Conservation (phyloP, 768 basidiomycete species). For the Coprinopsis sp. region DNA sequence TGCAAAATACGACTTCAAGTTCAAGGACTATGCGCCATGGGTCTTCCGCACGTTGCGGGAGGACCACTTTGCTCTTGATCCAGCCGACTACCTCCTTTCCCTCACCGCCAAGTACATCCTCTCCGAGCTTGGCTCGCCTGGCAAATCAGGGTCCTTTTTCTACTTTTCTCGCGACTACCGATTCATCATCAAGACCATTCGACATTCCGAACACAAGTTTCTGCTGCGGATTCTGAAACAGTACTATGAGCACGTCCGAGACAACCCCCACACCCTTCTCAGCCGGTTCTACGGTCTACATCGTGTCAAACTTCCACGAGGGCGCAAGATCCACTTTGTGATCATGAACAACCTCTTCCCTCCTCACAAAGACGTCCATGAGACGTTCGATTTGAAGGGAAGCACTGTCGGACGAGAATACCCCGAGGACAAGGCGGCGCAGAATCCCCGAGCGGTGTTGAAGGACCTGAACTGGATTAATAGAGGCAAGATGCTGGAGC, state of each 20-base stretch:
- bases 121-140: slow-evolving; percentile 95
- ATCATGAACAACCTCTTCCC: slow-evolving; percentile 99
- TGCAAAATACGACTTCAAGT: slow-evolving; percentile 98
- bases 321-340: slow-evolving; percentile 96
- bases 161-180: slow-evolving; percentile 98
- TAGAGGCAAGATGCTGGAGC: slow-evolving; percentile 65
- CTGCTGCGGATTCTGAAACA: slow-evolving; percentile 76
- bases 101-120: slow-evolving; percentile 97
- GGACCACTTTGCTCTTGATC: slow-evolving; percentile 91
- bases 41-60: slow-evolving; percentile 95
- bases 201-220: slow-evolving; percentile 91
- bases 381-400: slow-evolving; percentile 96
- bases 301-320: slow-evolving; percentile 91
- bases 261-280: slow-evolving; percentile 89
- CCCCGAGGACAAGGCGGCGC: slow-evolving; percentile 74
- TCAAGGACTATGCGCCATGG: slow-evolving; percentile 99
- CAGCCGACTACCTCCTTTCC: slow-evolving; percentile 94
- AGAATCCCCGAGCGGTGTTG: slow-evolving; percentile 82
- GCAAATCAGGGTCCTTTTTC: slow-evolving; percentile 98
- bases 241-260: slow-evolving; percentile 82
- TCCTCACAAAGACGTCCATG: slow-evolving; percentile 94
- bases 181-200: slow-evolving; percentile 99
- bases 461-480: slow-evolving; percentile 98
- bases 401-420: slow-evolving; percentile 87
- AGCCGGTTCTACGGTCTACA: slow-evolving; percentile 97